Base-by-base conservation (phyloP, 176 grass and related monocot species). In the Aegilops speltoides region DNA sequence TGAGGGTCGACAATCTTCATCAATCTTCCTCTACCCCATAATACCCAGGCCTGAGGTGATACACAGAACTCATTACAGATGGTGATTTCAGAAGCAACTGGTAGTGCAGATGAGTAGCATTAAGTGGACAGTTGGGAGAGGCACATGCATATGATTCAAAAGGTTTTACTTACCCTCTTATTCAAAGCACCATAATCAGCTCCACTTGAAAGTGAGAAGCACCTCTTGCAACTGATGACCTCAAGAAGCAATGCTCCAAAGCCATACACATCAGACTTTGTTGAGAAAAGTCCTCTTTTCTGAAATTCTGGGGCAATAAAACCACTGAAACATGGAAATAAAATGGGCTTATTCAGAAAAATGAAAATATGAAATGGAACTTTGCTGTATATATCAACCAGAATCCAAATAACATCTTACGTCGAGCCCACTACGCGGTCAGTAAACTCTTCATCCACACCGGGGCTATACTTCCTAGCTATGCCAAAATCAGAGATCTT, bases 401-500 rank as follows among this genome's bases (percentile, higher is more conserved):
- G 31, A 68, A 20, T 22, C 54, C 19, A 22, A 57, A 57, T 34
- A 36, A 68, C 24, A 34, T 76, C 82, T 76, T 76, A 84, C 71
- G 74, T 64, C 23, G 82, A 76, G 11, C 82, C 71, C 57, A 84
- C 38, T 33, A 84, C 48, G 37, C 2, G 57, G 12, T 84, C 82
- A 11, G 82, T 23, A 34, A 48, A 28, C 31, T 71, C 81, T 41
- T 84, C 40, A 15, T 68, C 82, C 38, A 26, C 52, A 40, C 41
- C 64, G 26, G 76, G 68, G 19, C 32, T 60, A 64, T 79, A 70
- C 10, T 8, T 85, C 67, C 36, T 85, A 54, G 57, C 76, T 15
- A 87, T 45, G 5, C 89, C 89, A 36, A 91, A 91, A 48, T 87
- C 81, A 48, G 34, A 84, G 22, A 91, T 87, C 76, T 84, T 91